Evolutionary conservation across 371 early-diverging fungal species (phyloP).

Genomic region (Lichtheimia ramosa): DNA sequence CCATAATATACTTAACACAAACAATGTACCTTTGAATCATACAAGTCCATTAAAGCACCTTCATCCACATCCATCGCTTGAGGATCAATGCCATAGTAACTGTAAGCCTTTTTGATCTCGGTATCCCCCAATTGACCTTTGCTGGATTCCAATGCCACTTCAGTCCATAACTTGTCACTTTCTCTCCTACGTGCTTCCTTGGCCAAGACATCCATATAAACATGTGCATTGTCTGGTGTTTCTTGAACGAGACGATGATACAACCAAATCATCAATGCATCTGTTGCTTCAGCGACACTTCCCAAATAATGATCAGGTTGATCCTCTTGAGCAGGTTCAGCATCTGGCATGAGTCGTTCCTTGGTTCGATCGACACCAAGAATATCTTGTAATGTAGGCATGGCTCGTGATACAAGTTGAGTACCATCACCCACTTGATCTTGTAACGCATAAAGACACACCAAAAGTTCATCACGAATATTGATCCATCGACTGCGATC

Average conservation of each 20-base stretch:
- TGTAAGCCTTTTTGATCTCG: constrained; percentile 55
- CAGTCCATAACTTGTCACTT: constrained; percentile 36
- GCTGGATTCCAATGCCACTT: constrained; percentile 49
- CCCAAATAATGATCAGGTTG: constrained; percentile 43
- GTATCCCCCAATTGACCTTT: constrained; percentile 42
- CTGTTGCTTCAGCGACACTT: constrained; percentile 43
- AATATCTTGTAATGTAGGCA: background rate
- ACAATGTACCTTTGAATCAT: constrained; percentile 25
- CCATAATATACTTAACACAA: background rate
- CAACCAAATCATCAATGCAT: constrained; percentile 48
- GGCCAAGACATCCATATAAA: constrained; percentile 43
- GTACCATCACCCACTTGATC: background rate
- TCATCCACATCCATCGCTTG: constrained; percentile 28
- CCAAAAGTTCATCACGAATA: constrained; percentile 28
- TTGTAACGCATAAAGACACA: constrained; percentile 17
- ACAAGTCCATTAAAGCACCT: constrained; percentile 29
- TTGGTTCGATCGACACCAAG: constrained; percentile 5
- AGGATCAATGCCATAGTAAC: constrained; percentile 43
- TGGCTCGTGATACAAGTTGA: constrained; percentile 3
- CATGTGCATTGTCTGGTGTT: constrained; percentile 14
- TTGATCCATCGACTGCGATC: constrained; percentile 11
- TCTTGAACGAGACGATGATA: constrained; percentile 44
- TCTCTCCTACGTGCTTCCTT: constrained; percentile 34
- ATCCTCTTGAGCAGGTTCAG: constrained; percentile 18
- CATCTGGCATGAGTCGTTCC: constrained; percentile 7